Conservation (phyloP, 1,284 basidiomycete species). For the Phenoliferia sp. region DNA sequence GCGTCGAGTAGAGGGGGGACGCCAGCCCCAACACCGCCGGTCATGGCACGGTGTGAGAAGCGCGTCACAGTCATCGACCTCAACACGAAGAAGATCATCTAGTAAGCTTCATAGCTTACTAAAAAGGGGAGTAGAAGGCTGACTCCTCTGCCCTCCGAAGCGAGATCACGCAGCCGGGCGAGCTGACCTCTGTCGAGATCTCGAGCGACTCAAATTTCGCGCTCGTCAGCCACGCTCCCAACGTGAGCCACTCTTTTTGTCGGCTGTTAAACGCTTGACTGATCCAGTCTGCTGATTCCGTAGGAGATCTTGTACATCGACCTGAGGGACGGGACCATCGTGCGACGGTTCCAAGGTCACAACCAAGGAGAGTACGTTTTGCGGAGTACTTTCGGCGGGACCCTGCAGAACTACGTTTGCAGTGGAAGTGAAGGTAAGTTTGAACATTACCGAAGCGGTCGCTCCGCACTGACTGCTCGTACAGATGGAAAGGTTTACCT, state of each 20-base stretch:
- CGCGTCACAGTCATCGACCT: slow-evolving; percentile 71
- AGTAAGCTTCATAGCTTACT: slow-evolving; percentile 24
- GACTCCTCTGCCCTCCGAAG: slow-evolving; percentile 8
- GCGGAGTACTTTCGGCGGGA: slow-evolving; percentile 89
- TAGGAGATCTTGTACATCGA: slow-evolving; percentile 88
- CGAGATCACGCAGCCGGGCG: slow-evolving; percentile 44
- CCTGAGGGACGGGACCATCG: slow-evolving; percentile 57
- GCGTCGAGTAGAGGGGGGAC: slow-evolving; percentile 33
- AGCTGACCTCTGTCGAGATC: slow-evolving; percentile 81
- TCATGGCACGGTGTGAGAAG: slow-evolving; percentile 45
- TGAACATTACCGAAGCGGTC: too few species aligned
- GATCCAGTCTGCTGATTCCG: too few species aligned
- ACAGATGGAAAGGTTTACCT: slow-evolving; percentile 85
- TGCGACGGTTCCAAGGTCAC: slow-evolving; percentile 76
- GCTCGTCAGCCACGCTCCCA: slow-evolving; percentile 77
- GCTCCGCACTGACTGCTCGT: too few species aligned
- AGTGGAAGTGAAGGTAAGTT: slow-evolving; percentile 87
- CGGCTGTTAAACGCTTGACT: too few species aligned
- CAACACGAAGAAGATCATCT: slow-evolving; percentile 46
- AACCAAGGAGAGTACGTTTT: slow-evolving; percentile 77
- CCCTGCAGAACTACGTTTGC: slow-evolving; percentile 79
- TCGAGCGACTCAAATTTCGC: slow-evolving; percentile 82
- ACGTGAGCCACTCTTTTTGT: slow-evolving; percentile 54
- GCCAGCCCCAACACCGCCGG: slow-evolving; percentile 19
- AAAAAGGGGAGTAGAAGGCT: neutral